Base-by-base conservation (phyloP, 2,329 filamentous ascomycete species). In the Colletotrichum navitas region DNA sequence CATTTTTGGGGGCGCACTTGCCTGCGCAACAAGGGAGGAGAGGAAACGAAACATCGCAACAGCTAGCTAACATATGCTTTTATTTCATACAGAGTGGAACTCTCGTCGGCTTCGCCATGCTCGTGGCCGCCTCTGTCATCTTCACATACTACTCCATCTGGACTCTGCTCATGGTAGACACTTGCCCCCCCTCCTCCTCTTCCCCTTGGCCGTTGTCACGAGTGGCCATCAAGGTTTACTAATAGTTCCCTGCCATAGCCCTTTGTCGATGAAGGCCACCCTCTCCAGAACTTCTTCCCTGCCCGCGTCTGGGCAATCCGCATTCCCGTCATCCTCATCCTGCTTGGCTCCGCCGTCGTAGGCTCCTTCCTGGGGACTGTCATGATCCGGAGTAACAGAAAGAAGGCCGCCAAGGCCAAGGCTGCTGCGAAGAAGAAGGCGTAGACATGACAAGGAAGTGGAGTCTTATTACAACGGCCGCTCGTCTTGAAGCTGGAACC, bases 291-390 rank as follows among this genome's bases (percentile, higher is more conserved):
- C 81, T 88, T 98, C 85, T 99, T 99, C 86, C 96, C 94, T 74
- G 95, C 95, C 58, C 95, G 96, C 81, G 95, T 97, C 81, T 99
- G 96, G 96, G 96, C 96, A 73, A 97, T 99, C 81, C 95, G 96
- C 82, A 96, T 99, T 79, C 96, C 96, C 77, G 95, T 99, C 78
- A 97, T 99, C 81, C 91, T 99, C 76, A 92, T 98, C 74, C 91
- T 99, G 58, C 88, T 99, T 76, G 95, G 92, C 75, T 95, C 92
- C 72, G 94, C 96, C 71, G 94, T 99, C 72, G 95, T 99, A 73
- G 96, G 96, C 74, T 97, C 94, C 72, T 99, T 99, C 87, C 88
- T 99, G 76, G 92, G 93, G 78, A 91, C 97, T 80, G 95, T 99
- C 79, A 99, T 99, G 96, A 98, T 99, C 85, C 91, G 94, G 82